Evolutionary conservation across 1,284 basidiomycete species (phyloP).

Genomic region (Peniophora sp.): DNA sequence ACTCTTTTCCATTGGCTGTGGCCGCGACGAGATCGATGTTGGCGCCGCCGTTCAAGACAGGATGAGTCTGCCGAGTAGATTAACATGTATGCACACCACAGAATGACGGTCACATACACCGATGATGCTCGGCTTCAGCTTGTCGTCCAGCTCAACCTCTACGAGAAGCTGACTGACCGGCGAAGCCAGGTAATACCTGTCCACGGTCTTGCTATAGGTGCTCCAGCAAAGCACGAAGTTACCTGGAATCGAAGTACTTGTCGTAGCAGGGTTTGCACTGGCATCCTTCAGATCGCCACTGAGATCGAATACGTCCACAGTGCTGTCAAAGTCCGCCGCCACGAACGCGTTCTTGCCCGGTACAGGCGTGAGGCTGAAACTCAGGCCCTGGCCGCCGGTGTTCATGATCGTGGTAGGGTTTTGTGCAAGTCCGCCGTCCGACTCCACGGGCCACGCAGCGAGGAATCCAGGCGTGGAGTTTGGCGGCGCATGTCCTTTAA

Average conservation of each 20-base stretch:
- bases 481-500: neutral
- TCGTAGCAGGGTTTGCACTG: neutral
- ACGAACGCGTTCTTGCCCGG: neutral
- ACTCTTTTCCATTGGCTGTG: neutral
- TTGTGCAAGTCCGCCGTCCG: neutral
- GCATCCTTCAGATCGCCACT: neutral
- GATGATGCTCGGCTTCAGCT: neutral
- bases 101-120: neutral
- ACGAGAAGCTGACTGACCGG: neutral
- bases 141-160: neutral
- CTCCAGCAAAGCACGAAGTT: neutral
- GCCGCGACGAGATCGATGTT: neutral
- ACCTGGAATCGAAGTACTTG: neutral
- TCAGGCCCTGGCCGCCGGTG: neutral
- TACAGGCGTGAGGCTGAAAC: neutral
- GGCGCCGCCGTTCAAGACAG: too few species aligned
- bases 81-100: neutral
- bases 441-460: neutral
- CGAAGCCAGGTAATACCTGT: neutral
- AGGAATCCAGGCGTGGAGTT: neutral
- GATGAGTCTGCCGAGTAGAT: neutral
- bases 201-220: neutral
- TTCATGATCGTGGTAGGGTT: neutral
- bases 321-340: neutral
- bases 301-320: slow-evolving; percentile 1